Conservation (phyloP, 306 rosid species). For the Vigna angularis region DNA sequence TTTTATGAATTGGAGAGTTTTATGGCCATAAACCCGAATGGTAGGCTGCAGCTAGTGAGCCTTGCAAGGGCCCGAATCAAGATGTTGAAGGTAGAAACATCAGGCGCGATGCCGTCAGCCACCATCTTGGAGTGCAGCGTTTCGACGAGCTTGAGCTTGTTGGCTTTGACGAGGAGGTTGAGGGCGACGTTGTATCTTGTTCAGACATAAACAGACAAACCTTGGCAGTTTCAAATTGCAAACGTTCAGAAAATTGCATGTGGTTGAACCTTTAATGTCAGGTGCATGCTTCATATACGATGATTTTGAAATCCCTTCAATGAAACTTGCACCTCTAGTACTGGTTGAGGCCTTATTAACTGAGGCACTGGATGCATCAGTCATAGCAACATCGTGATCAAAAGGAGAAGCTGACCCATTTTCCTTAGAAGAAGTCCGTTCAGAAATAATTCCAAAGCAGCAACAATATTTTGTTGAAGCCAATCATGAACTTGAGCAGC, state of each 20-base stretch:
- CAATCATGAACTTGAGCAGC: conserved; percentile 91
- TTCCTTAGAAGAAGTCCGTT: conserved; percentile 81
- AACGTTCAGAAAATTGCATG: conserved; percentile 7
- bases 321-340: too few species aligned
- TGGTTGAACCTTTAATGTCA: conserved; percentile 79
- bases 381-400: conserved; percentile 96
- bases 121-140: too few species aligned
- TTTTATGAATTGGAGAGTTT: neutral
- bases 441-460: conserved; percentile 86
- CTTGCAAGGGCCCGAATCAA: too few species aligned
- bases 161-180: too few species aligned
- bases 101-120: too few species aligned
- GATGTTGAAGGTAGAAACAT: too few species aligned
- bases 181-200: neutral
- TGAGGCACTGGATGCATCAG: conserved; percentile 79
- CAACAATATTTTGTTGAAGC: conserved; percentile 79
- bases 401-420: conserved; percentile 75
- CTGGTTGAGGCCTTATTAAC: conserved; percentile 63
- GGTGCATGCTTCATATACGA: conserved; percentile 86
- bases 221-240: conserved; percentile 10
- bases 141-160: too few species aligned
- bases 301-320: conserved; percentile 93
- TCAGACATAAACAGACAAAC: neutral
- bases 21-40: neutral
- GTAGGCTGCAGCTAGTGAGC: too few species aligned